Evolutionary conservation across 495 filamentous ascomycete genomes (phyloP), one percentile per base, ranked within the genome.

Genomic region (Pseudotulostoma volvatum): DNA sequence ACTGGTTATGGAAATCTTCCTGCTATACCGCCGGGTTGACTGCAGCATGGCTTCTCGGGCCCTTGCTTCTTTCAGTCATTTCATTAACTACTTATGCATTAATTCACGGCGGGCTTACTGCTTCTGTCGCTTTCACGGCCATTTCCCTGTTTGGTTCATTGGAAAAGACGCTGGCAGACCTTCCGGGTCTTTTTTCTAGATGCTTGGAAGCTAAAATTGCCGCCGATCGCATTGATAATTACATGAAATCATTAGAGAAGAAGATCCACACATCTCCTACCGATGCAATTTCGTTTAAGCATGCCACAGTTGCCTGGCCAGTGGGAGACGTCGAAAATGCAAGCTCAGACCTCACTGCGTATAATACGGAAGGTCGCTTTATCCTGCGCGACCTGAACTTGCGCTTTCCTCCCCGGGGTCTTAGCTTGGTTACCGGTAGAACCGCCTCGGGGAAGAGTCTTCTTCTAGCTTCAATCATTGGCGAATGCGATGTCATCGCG

Each of bases 101-200:
- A 7, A 47, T 79, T 0, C 49, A 80, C 38, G 74, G 77, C 1
- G 56, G 63, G 0, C 60, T 93, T 3, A 64, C 73, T 1, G 73
- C 84, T 2, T 83, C 81, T 0, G 72, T 86, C 11, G 84, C 84
- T 2, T 93, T 93, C 44, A 85, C 85, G 11, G 74, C 80, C 36
- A 66, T 93, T 33, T 69, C 76, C 1, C 61, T 93, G 21, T 87
- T 92, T 54, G 69, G 65, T 30, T 63, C 68, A 9, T 67, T 93
- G 31, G 84, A 90, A 50, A 61, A 72, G 20, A 74, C 76, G 0
- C 55, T 93, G 1, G 71, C 76, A 4, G 60, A 81, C 16, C 55
- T 90, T 28, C 84, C 84, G 1, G 81, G 86, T 43, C 57, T 87
- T 9, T 77, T 73, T 4, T 78, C 83, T 0, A 68, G 79, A 46